Base-by-base conservation (phyloP, 2,329 filamentous ascomycete genomes). In the Dothideomycetidae sp. region DNA sequence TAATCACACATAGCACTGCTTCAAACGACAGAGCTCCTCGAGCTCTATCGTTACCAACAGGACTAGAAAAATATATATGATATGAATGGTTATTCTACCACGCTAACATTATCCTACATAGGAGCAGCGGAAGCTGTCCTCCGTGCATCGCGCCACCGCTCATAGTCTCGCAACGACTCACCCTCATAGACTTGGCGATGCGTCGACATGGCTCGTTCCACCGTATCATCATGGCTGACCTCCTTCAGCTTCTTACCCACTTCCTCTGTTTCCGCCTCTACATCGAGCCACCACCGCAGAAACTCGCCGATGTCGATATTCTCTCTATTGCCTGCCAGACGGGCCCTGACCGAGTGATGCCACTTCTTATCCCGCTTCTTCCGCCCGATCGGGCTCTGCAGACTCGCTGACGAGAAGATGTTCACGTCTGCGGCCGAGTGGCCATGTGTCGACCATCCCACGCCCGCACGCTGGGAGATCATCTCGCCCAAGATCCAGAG, bases 371-470 rank as follows among this genome's bases (percentile, higher is more conserved):
- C 16, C 15, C 11, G 17, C 15, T 17, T 30, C 19, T 38, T 38
- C 5, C 19, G 10, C 10, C 29, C 36, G 10, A 13, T 23, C 12
- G 21, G 28, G 4, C 35, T 18, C 17, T n/a, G 21, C 17, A 23
- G n/a, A n/a, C 14, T 21, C 29, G 36, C 76, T 0, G 81, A 86
- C 36, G 81, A 79, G 61, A 96, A 98, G 47, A 98, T 83, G 58
- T 98, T 98, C 33, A 98, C 90, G 54, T 98, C 90, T 5, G 90
- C 85, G 36, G 79, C 90, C 53, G 53, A 52, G 42, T 98, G 90
- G 17, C 90, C 90, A 56, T 94, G 88, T 0, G 86, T 93, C 45
- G 73, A 78, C 90, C 90, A 98, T 10, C 90, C 92, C 30, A 93
- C 73, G 53, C 93, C 84, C 1, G 86, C 82, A 42, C 90, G 75